Conservation (phyloP, 441 rosid species). For the Manihot esculenta region DNA sequence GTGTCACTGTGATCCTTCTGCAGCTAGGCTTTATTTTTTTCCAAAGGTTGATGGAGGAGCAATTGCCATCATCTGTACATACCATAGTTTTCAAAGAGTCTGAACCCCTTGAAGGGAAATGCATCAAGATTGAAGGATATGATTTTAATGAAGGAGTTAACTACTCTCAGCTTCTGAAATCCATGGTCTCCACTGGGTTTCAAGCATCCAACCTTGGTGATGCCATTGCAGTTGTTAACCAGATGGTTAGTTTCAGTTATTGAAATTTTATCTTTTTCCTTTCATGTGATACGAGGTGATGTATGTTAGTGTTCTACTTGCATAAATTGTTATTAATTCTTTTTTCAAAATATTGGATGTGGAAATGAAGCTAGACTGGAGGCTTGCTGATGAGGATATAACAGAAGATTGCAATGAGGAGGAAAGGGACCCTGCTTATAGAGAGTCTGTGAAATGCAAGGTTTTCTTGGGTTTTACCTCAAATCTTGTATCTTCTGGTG, state of each 20-base stretch:
- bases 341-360: not conserved
- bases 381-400: slow-evolving; percentile 64
- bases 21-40: not conserved
- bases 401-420: slow-evolving; percentile 63
- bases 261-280: not conserved
- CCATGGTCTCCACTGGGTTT: slow-evolving; percentile 79
- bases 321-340: not conserved
- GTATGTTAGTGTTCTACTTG: no score
- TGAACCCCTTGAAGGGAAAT: slow-evolving; percentile 65
- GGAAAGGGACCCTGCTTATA: slow-evolving; percentile 54
- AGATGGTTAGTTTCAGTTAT: slow-evolving; percentile 55
- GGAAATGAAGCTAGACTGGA: slow-evolving; percentile 80
- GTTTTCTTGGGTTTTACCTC: slow-evolving; percentile 94
- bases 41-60: slow-evolving; percentile 29
- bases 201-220: slow-evolving; percentile 93
- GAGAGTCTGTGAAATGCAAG: slow-evolving; percentile 75
- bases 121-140: slow-evolving; percentile 69
- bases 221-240: slow-evolving; percentile 68
- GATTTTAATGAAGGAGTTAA: slow-evolving; percentile 80
- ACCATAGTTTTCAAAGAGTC: slow-evolving; percentile 85
- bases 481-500: slow-evolving; percentile 87
- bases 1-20: not conserved
- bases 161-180: slow-evolving; percentile 58
- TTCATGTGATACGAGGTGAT: not conserved
- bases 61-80: slow-evolving; percentile 51